Conservation (phyloP, 2,329 filamentous ascomycete species). For the Fusarium palustre region DNA sequence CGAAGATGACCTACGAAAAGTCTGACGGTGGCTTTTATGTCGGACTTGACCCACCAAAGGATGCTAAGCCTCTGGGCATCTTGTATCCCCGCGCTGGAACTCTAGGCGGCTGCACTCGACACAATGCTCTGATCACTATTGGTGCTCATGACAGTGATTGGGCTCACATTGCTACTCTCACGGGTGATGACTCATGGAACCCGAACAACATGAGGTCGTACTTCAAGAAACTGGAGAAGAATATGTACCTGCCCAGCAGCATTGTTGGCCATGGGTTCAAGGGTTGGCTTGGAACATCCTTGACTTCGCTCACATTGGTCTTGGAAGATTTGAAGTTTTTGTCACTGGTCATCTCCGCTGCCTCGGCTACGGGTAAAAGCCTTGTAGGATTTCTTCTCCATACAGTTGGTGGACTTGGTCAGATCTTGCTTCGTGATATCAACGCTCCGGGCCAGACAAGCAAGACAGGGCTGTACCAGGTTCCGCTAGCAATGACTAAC, state of each 20-base stretch:
- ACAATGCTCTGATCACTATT: slow-evolving; percentile 56
- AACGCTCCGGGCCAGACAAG: slow-evolving; percentile 43
- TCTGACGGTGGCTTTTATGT: slow-evolving; percentile 52
- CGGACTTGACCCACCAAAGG: slow-evolving; percentile 51
- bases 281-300: slow-evolving; percentile 51
- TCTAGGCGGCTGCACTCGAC: slow-evolving; percentile 55
- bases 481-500: slow-evolving; percentile 67
- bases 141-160: slow-evolving; percentile 57
- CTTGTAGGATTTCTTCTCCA: slow-evolving; percentile 31
- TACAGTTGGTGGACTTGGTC: slow-evolving; percentile 42
- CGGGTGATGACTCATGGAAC: slow-evolving; percentile 58
- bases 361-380: slow-evolving; percentile 45
- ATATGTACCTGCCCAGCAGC: slow-evolving; percentile 55
- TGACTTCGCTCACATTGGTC: slow-evolving; percentile 41
- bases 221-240: slow-evolving; percentile 57
- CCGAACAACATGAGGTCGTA: slow-evolving; percentile 56
- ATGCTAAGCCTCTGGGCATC: slow-evolving; percentile 55
- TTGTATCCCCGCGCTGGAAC: slow-evolving; percentile 60
- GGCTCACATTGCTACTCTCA: slow-evolving; percentile 54
- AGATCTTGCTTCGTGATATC: slow-evolving; percentile 46
- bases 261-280: slow-evolving; percentile 57
- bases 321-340: slow-evolving; percentile 48
- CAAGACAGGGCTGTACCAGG: slow-evolving; percentile 61
- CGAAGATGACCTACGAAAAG: slow-evolving; percentile 59
- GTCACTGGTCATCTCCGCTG: slow-evolving; percentile 45